Percentiles rank a stretch among this genome's conserved stretches.
phyloP scores from a whole-genome alignment of 2,329 filamentous ascomycete genomes.

The Phaeosphaeriaceae sp. region DNA sequence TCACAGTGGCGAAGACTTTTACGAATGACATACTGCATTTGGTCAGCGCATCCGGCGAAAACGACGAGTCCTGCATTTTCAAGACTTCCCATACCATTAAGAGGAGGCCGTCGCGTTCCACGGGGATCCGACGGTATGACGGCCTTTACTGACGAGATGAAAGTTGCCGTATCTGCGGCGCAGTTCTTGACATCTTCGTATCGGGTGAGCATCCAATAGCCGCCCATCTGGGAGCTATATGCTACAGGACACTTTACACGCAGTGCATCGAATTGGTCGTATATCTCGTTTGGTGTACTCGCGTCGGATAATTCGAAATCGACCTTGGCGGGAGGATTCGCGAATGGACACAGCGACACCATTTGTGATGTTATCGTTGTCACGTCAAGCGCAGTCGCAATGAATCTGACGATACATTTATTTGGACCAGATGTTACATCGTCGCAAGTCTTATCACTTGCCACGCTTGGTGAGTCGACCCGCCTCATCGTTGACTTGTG shows the following conservation, averaged over 20 bases:
- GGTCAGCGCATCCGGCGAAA: neutral
- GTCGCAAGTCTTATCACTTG: neutral
- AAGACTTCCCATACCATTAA: neutral
- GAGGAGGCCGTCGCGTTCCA: neutral
- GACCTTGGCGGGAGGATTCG: neutral
- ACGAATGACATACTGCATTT: neutral
- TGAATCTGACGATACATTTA: neutral
- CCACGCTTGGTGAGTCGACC: neutral
- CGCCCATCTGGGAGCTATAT: constrained; percentile 1
- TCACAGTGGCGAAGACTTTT: too few species aligned
- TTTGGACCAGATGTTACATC: neutral
- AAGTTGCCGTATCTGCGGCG: neutral
- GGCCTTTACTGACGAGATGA: neutral
- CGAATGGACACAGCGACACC: neutral
- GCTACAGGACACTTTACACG: neutral
- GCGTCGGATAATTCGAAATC: neutral
- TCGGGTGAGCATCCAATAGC: constrained; percentile 1
- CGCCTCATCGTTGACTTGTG: neutral
- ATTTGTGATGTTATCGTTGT: neutral
- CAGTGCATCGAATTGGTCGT: neutral
- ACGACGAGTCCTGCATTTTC: neutral
- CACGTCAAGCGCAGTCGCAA: neutral
- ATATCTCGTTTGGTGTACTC: neutral
- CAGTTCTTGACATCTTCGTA: constrained; percentile 2
- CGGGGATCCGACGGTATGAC: neutral